These are phyloP conservation scores for Nymphaea thermarum DNA, from an alignment of 164 flowering plant species.

Conservation along the genomic window DNA sequence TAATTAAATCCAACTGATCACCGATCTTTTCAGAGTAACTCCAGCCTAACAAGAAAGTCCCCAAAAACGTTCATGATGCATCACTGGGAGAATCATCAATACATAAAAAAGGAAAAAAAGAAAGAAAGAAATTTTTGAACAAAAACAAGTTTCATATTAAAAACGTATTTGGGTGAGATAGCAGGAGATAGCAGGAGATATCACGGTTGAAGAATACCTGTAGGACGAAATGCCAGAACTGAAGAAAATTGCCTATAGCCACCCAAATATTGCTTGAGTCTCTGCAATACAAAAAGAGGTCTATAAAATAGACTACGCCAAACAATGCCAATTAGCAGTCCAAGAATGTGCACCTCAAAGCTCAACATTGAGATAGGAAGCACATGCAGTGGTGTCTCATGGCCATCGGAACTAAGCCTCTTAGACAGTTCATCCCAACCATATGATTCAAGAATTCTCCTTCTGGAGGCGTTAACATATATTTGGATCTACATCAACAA, in stretches of 20 bases:
- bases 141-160: background rate
- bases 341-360: slow-evolving; percentile 30
- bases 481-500: slow-evolving; percentile 32
- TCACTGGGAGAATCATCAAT: background rate
- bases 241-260: slow-evolving; percentile 23
- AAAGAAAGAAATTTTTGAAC: too few species aligned
- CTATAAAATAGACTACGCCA: background rate
- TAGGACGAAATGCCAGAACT: slow-evolving; percentile 71
- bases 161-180: background rate
- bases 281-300: slow-evolving; percentile 16
- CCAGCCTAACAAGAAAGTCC: slow-evolving; percentile 38
- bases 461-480: slow-evolving; percentile 48
- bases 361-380: slow-evolving; percentile 48
- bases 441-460: slow-evolving; percentile 45
- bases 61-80: background rate
- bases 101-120: background rate
- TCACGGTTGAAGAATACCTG: slow-evolving; percentile 28
- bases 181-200: background rate
- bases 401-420: slow-evolving; percentile 35
- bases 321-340: too few species aligned
- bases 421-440: slow-evolving; percentile 47
- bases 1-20: slow-evolving; percentile 41
- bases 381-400: slow-evolving; percentile 53
- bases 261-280: slow-evolving; percentile 33
- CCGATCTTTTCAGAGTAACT: slow-evolving; percentile 46